Conservation (phyloP, 371 early-diverging fungal genomes). For the Entomophthora muscae region DNA sequence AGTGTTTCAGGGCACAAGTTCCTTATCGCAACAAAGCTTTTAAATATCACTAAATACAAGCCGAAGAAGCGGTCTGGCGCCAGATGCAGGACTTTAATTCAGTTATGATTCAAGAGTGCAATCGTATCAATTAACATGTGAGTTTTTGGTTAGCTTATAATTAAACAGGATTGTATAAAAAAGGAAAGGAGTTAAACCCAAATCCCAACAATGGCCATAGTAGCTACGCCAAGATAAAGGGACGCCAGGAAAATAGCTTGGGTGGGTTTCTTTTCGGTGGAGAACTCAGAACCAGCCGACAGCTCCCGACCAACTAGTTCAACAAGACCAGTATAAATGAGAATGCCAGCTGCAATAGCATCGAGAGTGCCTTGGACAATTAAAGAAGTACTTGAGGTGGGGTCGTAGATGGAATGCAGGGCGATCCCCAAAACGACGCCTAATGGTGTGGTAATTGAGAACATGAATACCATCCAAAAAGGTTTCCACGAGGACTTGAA, state of each 20-base stretch:
- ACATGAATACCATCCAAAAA: slow-evolving; percentile 19
- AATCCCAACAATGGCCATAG: slow-evolving; percentile 60
- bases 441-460: slow-evolving; percentile 47
- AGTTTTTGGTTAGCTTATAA: no score
- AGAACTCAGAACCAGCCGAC: slow-evolving; percentile 30
- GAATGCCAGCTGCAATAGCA: slow-evolving; percentile 56
- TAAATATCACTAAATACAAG: no score
- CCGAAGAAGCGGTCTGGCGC: no score
- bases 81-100: no score
- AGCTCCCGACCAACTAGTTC: slow-evolving; percentile 51
- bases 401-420: slow-evolving; percentile 32
- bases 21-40: no score
- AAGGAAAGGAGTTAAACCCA: slow-evolving; percentile 33
- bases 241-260: slow-evolving; percentile 27
- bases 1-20: no score
- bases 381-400: slow-evolving; percentile 27
- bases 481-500: slow-evolving; percentile 16
- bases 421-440: slow-evolving; percentile 60
- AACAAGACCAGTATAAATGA: slow-evolving; percentile 54
- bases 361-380: slow-evolving; percentile 58
- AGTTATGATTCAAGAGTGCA: no score
- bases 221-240: slow-evolving; percentile 42
- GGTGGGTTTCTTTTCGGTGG: slow-evolving; percentile 16
- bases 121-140: no score
- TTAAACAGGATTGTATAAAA: no score